Evolutionary conservation across 2,329 filamentous ascomycete genomes (phyloP).

Genomic region (Bipolaris bicolor): DNA sequence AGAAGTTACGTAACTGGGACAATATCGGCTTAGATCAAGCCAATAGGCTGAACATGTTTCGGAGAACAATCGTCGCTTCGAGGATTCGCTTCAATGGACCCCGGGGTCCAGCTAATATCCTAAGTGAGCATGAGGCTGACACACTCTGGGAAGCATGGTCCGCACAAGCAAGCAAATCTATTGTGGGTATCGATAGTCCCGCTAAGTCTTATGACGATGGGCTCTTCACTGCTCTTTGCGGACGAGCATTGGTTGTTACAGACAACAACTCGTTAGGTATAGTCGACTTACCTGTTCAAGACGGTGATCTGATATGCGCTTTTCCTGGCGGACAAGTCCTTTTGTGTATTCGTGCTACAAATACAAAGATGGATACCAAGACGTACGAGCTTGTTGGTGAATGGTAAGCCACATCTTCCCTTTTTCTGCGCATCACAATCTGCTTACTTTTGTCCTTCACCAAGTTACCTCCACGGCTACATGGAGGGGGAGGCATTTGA

Average conservation of each 20-base stretch:
- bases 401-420: background rate
- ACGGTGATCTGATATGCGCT: background rate
- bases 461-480: background rate
- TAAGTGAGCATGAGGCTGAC: background rate
- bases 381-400: background rate
- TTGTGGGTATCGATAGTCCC: background rate
- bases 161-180: background rate
- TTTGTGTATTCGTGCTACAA: background rate
- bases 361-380: background rate
- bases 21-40: background rate
- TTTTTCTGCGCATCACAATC: background rate
- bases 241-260: background rate
- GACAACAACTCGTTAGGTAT: background rate
- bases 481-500: background rate
- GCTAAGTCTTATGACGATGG: background rate
- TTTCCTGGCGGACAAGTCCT: background rate
- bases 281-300: background rate
- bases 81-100: background rate
- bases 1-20: background rate
- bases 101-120: background rate
- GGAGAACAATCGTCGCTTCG: background rate
- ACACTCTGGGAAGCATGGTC: background rate
- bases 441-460: background rate
- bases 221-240: background rate
- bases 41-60: background rate